Conservation (phyloP, 2,329 filamentous ascomycete species). For the Periconia sp. region DNA sequence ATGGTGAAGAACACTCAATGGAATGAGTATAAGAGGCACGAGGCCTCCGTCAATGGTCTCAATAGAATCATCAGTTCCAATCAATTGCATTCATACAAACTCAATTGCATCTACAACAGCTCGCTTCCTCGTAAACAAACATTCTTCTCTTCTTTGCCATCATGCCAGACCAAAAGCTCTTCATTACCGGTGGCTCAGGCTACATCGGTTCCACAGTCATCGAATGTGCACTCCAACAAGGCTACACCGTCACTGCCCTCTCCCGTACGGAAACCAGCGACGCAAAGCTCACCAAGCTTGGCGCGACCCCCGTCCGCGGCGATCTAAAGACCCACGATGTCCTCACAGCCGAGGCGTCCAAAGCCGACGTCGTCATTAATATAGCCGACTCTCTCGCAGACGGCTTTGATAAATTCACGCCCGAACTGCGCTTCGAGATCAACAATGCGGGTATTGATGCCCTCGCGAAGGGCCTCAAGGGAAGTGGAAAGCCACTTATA, state of each 20-base stretch:
- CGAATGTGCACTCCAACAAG: slow-evolving; percentile 43
- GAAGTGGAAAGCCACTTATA: slow-evolving; percentile 46
- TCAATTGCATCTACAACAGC: too few relatives aligned
- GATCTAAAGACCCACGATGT: slow-evolving; percentile 48
- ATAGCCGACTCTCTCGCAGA: slow-evolving; percentile 37
- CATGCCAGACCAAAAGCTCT: slow-evolving; percentile 21
- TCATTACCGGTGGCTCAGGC: slow-evolving; percentile 29
- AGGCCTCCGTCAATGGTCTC: too few relatives aligned
- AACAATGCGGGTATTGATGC: slow-evolving; percentile 48
- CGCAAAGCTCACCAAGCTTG: slow-evolving; percentile 44
- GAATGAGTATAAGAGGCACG: too few relatives aligned
- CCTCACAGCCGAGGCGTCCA: slow-evolving; percentile 45
- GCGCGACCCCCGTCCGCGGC: slow-evolving; percentile 50
- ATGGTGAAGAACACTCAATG: too few relatives aligned
- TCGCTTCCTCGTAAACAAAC: too few relatives aligned
- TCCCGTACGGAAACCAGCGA: slow-evolving; percentile 48
- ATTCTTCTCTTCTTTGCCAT: not conserved
- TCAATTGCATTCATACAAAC: too few relatives aligned
- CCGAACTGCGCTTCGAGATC: slow-evolving; percentile 26
- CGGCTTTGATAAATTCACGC: slow-evolving; percentile 7
- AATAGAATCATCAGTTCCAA: too few relatives aligned
- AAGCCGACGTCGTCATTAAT: slow-evolving; percentile 53
- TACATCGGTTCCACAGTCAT: slow-evolving; percentile 35
- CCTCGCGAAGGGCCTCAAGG: slow-evolving; percentile 43
- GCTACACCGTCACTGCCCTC: slow-evolving; percentile 51